Conservation (phyloP, 2,329 filamentous ascomycete species). For the Mycosphaerella sp. region DNA sequence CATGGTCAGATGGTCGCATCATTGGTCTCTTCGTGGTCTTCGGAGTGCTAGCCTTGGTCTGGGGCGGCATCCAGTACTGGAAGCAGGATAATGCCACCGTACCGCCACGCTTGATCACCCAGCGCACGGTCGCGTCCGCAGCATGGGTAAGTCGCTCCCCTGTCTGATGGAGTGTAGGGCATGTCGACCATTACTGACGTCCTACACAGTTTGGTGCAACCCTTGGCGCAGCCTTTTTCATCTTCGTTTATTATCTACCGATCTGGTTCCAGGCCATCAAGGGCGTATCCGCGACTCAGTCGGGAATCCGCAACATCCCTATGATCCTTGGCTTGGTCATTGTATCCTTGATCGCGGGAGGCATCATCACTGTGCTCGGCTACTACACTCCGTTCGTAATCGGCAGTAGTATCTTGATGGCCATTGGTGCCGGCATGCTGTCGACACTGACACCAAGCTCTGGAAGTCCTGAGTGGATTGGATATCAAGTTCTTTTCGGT, state of each 20-base stretch:
- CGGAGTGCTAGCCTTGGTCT: conserved; percentile 38
- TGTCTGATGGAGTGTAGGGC: background rate
- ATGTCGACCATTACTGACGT: background rate
- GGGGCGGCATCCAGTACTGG: conserved; percentile 41
- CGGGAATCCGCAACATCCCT: conserved; percentile 46
- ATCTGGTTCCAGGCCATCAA: conserved; percentile 49
- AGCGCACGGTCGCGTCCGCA: conserved; percentile 37
- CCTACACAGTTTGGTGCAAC: conserved; percentile 31
- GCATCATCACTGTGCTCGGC: conserved; percentile 38
- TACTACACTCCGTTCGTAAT: conserved; percentile 49
- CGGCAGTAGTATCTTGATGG: conserved; percentile 37
- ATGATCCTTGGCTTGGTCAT: conserved; percentile 43
- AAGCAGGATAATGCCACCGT: conserved; percentile 42
- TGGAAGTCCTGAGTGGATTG: conserved; percentile 36
- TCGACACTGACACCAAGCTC: conserved; percentile 40
- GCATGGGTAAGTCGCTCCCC: conserved; percentile 22
- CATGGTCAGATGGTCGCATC: conserved; percentile 42
- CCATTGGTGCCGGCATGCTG: conserved; percentile 44
- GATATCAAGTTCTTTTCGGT: conserved; percentile 34
- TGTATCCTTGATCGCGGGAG: conserved; percentile 39
- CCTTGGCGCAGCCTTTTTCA: conserved; percentile 36
- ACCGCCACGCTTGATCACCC: conserved; percentile 42
- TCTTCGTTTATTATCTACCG: conserved; percentile 42
- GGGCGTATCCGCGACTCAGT: conserved; percentile 41
- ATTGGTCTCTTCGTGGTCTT: conserved; percentile 45